A percentile compares a stretch with the other conserved stretches of the same genome.
phyloP scores from a whole-genome alignment of 1,284 basidiomycete species.

The Stygiomarasmius scandens region DNA sequence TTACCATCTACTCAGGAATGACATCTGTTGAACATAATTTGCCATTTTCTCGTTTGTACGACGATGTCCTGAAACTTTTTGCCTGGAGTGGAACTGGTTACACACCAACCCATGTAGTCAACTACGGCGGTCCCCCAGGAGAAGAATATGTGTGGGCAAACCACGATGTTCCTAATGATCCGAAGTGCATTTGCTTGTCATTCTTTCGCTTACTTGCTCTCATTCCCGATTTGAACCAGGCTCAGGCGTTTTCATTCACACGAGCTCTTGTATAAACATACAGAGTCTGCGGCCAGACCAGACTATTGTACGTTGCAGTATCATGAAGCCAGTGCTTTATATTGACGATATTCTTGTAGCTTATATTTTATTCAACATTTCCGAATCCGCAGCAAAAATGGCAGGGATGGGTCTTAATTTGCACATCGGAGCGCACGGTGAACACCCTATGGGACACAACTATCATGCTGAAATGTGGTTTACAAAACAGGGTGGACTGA shows the following conservation, averaged over 20 bases:
- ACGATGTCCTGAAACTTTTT: constrained; percentile 66
- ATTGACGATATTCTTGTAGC: constrained; percentile 36
- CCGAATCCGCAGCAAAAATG: constrained; percentile 66
- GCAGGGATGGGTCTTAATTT: constrained; percentile 57
- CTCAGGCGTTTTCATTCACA: constrained; percentile 64
- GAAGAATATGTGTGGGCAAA: constrained; percentile 71
- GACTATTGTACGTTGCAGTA: constrained; percentile 47
- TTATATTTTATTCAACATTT: constrained; percentile 67
- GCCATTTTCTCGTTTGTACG: constrained; percentile 65
- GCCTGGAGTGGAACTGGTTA: constrained; percentile 68
- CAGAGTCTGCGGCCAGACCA: constrained; percentile 64
- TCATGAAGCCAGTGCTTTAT: not conserved
- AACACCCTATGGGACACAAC: constrained; percentile 68
- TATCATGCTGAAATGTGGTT: constrained; percentile 76
- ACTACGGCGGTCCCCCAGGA: constrained; percentile 69
- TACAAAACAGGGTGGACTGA: constrained; percentile 58
- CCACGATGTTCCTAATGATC: constrained; percentile 64
- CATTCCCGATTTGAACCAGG: constrained; percentile 33
- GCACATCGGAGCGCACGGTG: constrained; percentile 75
- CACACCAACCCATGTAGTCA: constrained; percentile 74
- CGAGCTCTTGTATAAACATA: constrained; percentile 58
- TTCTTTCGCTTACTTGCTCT: not conserved
- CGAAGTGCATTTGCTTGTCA: constrained; percentile 49
- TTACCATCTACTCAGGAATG: constrained; percentile 54
- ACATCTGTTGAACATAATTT: constrained; percentile 75